Conservation (phyloP, 345 rosid species). For the Firmiana major region DNA sequence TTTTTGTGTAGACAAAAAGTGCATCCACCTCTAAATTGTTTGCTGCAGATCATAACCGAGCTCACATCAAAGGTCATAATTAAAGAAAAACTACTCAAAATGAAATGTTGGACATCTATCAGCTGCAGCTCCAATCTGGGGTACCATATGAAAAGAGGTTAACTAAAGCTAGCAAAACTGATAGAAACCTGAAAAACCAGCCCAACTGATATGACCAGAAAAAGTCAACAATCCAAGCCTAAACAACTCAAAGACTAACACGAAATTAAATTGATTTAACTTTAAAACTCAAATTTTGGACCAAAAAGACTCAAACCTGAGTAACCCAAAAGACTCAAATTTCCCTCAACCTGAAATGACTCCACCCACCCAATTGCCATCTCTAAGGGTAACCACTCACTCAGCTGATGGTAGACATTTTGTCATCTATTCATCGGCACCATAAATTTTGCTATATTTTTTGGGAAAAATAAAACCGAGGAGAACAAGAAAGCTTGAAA, state of each 20-base stretch:
- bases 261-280: neutral
- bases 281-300: neutral
- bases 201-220: neutral
- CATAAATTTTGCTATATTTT: neutral
- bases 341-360: neutral
- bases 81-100: neutral
- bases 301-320: neutral
- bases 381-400: neutral
- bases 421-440: neutral
- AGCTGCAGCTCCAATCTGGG: neutral
- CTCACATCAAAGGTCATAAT: conserved; percentile 1
- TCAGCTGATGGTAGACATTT: neutral
- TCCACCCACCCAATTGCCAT: neutral
- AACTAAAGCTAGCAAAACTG: neutral
- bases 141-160: neutral
- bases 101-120: neutral
- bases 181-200: neutral
- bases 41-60: conserved; percentile 48
- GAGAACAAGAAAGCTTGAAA: neutral
- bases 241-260: neutral
- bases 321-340: neutral
- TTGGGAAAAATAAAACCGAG: neutral
- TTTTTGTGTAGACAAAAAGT: conserved; percentile 83
- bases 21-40: conserved; percentile 94
- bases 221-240: neutral